Evolutionary conservation across 306 rosid species (phyloP), one percentile per base, ranked within the genome.

Genomic region (Chamaecrista fasciculata): DNA sequence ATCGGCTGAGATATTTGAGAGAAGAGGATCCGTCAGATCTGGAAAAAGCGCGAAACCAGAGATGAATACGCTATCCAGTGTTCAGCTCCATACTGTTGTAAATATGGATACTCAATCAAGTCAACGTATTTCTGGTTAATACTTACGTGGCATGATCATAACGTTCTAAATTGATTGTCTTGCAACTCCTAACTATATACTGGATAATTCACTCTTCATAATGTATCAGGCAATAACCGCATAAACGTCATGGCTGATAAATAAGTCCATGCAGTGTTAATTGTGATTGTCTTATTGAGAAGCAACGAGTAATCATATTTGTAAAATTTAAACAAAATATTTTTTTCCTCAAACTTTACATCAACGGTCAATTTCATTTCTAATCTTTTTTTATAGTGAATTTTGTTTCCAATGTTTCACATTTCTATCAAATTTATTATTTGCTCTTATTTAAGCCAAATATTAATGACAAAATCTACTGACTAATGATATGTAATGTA

Each of bases 1-100:
- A 44, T 14, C 15, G 14, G n/a, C 3, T 25, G 23, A 12, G 67
- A 60, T 68, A 47, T 49, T 62, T 78, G 23, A 77, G 59, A 37
- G 62, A 56, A 4, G 62, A 40, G 39, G 61, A 24, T 26, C 19
- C 51, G 36, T 40, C 70, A 73, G 87, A 82, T 84, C 84, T 85
- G 49, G 37, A n/a, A 74, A 72, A 69, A 52, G 76, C 76, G 86
- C 81, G 60, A 81, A 72, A 2, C 6, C 52, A 3, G 9, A 51
- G 40, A 2, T 21, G 1, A n/a, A 25, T n/a, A n/a, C n/a, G n/a
- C n/a, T n/a, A n/a, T 49, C 29, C 11, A 2, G 65, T 2, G 69
- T 49, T 49, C 4, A 1, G 1, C 33, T 4, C n/a, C 42, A 3
- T 49, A 21, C 0, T 0, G 3, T 4, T 3, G 0, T 0, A 1